Conservation (phyloP, 2,329 filamentous ascomycete genomes). For the Aureobasidium subglaciale region DNA sequence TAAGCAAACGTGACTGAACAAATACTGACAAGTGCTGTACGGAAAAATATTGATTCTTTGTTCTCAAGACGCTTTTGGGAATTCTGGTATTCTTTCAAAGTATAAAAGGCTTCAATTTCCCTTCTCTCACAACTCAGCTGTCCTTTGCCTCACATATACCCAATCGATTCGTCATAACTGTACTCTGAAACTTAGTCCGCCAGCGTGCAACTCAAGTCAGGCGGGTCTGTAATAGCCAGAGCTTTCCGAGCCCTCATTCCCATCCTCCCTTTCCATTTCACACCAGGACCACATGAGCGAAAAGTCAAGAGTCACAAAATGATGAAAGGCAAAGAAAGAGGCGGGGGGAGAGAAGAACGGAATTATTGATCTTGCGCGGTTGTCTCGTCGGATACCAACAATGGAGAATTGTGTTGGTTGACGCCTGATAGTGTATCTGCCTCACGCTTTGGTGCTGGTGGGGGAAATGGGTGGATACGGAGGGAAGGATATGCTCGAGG, state of each 20-base stretch:
- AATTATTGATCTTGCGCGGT: slow-evolving; percentile 12
- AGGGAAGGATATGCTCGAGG: neutral
- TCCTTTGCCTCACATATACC: too few relatives aligned
- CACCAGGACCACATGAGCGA: neutral
- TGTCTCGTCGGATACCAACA: slow-evolving; percentile 18
- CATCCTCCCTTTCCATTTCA: neutral
- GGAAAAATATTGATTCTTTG: too few relatives aligned
- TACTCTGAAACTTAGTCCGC: slow-evolving; percentile 30
- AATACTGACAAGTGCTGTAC: too few relatives aligned
- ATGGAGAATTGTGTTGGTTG: slow-evolving; percentile 20
- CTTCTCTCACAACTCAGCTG: too few relatives aligned
- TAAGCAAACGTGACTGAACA: too few relatives aligned
- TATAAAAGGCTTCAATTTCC: too few relatives aligned
- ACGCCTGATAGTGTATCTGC: slow-evolving; percentile 29
- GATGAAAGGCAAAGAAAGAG: slow-evolving; percentile 1
- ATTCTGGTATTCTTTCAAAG: too few relatives aligned
- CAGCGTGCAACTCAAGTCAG: slow-evolving; percentile 21
- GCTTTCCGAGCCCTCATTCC: slow-evolving; percentile 8
- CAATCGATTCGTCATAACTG: too few relatives aligned
- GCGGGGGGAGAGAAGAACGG: slow-evolving; percentile 15
- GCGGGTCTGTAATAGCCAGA: slow-evolving; percentile 29
- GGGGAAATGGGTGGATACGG: slow-evolving; percentile 10
- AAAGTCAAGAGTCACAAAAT: neutral
- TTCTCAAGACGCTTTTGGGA: too few relatives aligned
- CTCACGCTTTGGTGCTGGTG: slow-evolving; percentile 19